Evolutionary conservation across 176 grass and related monocot genomes (phyloP), one percentile per base, ranked within the genome.

Genomic region (Pharus latifolius): DNA sequence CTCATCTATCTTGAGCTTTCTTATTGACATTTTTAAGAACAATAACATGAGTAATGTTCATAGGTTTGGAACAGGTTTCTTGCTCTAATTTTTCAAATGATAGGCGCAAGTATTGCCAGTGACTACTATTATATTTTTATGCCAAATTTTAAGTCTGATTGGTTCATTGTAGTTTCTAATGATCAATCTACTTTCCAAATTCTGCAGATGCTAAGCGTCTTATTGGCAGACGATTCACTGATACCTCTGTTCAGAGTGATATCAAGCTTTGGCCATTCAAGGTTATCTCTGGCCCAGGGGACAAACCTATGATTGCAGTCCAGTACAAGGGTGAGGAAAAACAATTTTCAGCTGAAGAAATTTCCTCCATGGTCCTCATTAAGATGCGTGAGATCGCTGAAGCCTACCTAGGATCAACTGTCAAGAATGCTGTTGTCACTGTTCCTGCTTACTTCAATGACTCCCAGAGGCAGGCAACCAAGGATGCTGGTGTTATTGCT

Each of bases 251-350:
- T 34, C 69, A 80, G 69, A 61, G 83, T 55, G 76, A 85, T 7
- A 85, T 85, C 24, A 85, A 85, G 54, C 73, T 80, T 44, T 85
- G 76, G 82, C 69, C 76, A 0, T 80, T 74, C 47, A 85, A 85
- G 76, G 82, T 80, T 54, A 55, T 85, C 49, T 11, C 82, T 53
- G 76, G 82, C 20, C 54, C 54, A 0, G 75, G 25, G 3, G 82
- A 79, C 63, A 80, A 80, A 37, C 83, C 83, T 29, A 85, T 85
- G 83, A 85, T 85, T 31, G 46, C 69, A 45, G 82, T 85, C 45
- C 76, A 80, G 70, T 55, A 85, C 63, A 85, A 85, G 76, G 83
- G 83, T 74, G 82, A 79, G 76, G 82, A 79, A 0, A 85, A 85
- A 28, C 62, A 79, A 13, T 85, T 85, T 6, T 72, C 76, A 2